A percentile compares a stretch with the other conserved stretches of the same genome.
Conservation (phyloP, 257 asterid genomes). For the Lithospermum erythrorhizon region DNA sequence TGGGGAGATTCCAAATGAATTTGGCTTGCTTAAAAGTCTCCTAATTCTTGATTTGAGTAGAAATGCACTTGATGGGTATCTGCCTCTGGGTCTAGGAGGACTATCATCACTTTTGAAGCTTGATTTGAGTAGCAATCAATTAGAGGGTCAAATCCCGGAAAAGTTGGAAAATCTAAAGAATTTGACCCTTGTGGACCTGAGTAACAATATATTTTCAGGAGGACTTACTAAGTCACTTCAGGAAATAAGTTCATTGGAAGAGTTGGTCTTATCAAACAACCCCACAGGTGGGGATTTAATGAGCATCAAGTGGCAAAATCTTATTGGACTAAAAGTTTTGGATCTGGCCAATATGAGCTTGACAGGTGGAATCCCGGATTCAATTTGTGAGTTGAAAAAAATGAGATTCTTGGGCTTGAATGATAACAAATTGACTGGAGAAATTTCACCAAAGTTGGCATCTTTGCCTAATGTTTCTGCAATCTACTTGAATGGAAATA, state of each 20-base stretch:
- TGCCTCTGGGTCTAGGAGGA: conserved; percentile 18
- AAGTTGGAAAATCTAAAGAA: conserved; percentile 16
- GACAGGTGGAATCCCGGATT: conserved; percentile 53
- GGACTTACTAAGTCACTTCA: conserved; percentile 10
- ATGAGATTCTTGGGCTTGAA: conserved; percentile 56
- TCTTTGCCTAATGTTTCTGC: conserved; percentile 38
- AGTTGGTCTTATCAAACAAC: conserved; percentile 49
- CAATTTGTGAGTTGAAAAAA: conserved; percentile 32
- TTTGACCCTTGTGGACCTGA: conserved; percentile 17
- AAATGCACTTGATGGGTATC: conserved; percentile 16
- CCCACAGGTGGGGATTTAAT: conserved; percentile 45
- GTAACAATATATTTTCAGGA: conserved; percentile 18
- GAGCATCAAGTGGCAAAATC: conserved; percentile 34
- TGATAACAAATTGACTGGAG: conserved; percentile 49
- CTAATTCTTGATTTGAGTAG: conserved; percentile 21
- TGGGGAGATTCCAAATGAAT: conserved; percentile 15
- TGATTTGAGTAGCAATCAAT: conserved; percentile 21
- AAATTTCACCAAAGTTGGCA: conserved; percentile 34
- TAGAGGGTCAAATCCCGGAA: conserved; percentile 16
- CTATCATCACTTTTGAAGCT: conserved; percentile 21
- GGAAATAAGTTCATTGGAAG: conserved; percentile 32
- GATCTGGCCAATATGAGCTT: conserved; percentile 56
- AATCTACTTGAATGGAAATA: conserved; percentile 51
- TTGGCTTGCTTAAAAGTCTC: conserved; percentile 16
- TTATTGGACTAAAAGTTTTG: conserved; percentile 26